phyloP scores from a whole-genome alignment of 2,329 filamentous ascomycete genomes.

The Aspergillus oerlinghausenensis region DNA sequence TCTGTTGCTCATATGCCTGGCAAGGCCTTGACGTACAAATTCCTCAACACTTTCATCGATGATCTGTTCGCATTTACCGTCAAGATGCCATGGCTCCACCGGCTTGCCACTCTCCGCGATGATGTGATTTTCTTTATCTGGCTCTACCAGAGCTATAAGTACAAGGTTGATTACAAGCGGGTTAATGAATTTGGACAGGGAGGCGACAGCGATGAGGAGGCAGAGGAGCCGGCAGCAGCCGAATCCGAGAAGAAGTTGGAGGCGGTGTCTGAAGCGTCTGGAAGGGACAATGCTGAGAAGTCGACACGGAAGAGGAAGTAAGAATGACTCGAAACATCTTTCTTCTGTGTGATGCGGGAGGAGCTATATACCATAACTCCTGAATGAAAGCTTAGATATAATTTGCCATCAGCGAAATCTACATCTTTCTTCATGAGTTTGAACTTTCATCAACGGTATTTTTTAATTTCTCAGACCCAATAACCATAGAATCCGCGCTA shows the following conservation, averaged over 20 bases:
- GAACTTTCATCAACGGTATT: background rate
- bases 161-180: slow-evolving; percentile 83
- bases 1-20: slow-evolving; percentile 92
- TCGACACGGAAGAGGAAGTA: slow-evolving; percentile 34
- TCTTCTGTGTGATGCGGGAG: background rate
- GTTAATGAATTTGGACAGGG: slow-evolving; percentile 99
- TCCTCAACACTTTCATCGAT: slow-evolving; percentile 97
- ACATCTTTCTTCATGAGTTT: background rate
- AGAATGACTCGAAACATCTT: background rate
- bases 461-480: background rate
- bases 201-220: slow-evolving; percentile 75
- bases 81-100: slow-evolving; percentile 95
- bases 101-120: slow-evolving; percentile 85
- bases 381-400: background rate
- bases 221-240: slow-evolving; percentile 39
- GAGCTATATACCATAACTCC: background rate
- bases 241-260: slow-evolving; percentile 18
- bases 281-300: slow-evolving; percentile 23
- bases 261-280: slow-evolving; percentile 23
- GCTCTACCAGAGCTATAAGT: slow-evolving; percentile 88
- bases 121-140: slow-evolving; percentile 99
- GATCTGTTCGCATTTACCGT: slow-evolving; percentile 98
- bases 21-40: slow-evolving; percentile 97
- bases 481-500: background rate
- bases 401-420: background rate